Evolutionary conservation across 1,284 basidiomycete genomes (phyloP).

Genomic region (Ustilago trichophora): DNA sequence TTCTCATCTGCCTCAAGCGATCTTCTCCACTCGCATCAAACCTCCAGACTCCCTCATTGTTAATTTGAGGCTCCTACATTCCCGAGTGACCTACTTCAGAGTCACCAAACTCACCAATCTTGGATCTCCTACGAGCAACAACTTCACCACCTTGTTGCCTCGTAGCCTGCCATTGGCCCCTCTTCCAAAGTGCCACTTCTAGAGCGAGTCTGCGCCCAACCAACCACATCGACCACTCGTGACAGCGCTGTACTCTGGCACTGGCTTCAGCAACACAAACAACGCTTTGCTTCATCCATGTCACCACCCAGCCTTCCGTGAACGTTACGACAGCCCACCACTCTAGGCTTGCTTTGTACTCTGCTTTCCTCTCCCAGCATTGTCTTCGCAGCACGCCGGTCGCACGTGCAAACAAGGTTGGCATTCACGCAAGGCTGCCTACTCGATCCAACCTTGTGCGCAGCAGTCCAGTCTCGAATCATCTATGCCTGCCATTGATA

Average conservation of each 20-base stretch:
- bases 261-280: not conserved
- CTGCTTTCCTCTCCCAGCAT: not conserved
- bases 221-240: too few relatives aligned
- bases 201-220: too few relatives aligned
- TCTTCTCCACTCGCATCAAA: too few relatives aligned
- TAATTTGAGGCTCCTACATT: too few relatives aligned
- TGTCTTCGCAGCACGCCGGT: not conserved
- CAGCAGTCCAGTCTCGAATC: not conserved
- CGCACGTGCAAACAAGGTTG: not conserved
- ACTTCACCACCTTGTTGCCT: too few relatives aligned
- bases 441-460: not conserved
- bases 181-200: too few relatives aligned
- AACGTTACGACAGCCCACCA: not conserved
- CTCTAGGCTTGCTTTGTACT: not conserved
- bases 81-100: too few relatives aligned
- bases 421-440: not conserved
- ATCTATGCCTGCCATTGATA: slow-evolving; percentile 2
- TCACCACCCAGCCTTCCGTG: not conserved
- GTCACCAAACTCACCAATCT: too few relatives aligned
- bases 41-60: too few relatives aligned
- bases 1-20: too few relatives aligned
- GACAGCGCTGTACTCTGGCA: not conserved
- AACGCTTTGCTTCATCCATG: not conserved
- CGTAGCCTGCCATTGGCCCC: too few relatives aligned
- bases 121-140: too few relatives aligned